Percentiles rank a stretch among this genome's conserved stretches.
Evolutionary conservation across 805 yeast species (phyloP).

Genomic region (Metschnikowia proteae): DNA sequence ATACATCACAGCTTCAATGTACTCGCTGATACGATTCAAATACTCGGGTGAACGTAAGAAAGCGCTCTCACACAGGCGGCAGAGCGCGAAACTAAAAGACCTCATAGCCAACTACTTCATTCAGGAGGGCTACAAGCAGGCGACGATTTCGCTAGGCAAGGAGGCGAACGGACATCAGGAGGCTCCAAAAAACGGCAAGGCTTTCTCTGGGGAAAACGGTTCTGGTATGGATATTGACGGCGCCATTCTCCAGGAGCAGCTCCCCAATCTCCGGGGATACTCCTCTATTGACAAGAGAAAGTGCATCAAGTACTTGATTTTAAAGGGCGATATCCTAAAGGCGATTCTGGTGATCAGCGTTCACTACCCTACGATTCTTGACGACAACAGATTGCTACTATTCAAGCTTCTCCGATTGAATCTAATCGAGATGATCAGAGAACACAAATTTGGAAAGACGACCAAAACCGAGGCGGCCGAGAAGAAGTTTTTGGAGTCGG

Average conservation of each 20-base stretch:
- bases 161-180: constrained; percentile 39
- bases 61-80: constrained; percentile 16
- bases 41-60: constrained; percentile 5
- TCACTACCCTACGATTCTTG: constrained; percentile 61
- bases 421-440: constrained; percentile 74
- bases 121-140: constrained; percentile 70
- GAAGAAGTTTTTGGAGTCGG: constrained; percentile 47
- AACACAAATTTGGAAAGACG: constrained; percentile 27
- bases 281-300: constrained; percentile 51
- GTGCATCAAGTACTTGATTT: constrained; percentile 49
- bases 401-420: constrained; percentile 70
- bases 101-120: constrained; percentile 70
- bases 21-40: constrained; percentile 10
- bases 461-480: constrained; percentile 22
- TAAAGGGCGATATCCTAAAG: constrained; percentile 55
- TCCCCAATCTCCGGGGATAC: constrained; percentile 32
- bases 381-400: constrained; percentile 59
- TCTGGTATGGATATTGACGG: neutral
- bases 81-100: constrained; percentile 41
- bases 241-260: neutral
- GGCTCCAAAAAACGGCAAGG: neutral
- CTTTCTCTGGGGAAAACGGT: neutral
- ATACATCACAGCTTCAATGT: neutral
- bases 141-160: constrained; percentile 57
- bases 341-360: constrained; percentile 58